A percentile compares a stretch with the other conserved stretches of the same genome.
These are phyloP conservation scores for Apiospora kogelbergensis DNA, from an alignment of 2,329 filamentous ascomycete genomes.

Conservation along the genomic window DNA sequence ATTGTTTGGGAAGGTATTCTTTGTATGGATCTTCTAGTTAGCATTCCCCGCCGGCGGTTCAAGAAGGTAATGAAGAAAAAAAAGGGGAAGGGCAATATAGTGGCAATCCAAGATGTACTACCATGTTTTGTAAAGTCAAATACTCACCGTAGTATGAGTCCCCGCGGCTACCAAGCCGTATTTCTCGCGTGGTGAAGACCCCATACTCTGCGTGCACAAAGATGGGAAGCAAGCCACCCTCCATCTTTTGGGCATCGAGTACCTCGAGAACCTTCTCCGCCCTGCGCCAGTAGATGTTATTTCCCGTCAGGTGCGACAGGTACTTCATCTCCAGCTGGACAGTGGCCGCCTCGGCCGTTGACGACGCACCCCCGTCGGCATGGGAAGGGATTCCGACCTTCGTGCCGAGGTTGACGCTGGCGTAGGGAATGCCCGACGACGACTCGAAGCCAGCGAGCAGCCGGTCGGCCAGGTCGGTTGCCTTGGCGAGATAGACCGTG, in stretches of 20 bases:
- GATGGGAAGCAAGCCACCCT: conserved; percentile 87
- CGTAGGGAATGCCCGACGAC: conserved; percentile 80
- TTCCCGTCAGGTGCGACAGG: conserved; percentile 88
- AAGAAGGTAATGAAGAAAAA: neutral
- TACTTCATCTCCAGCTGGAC: conserved; percentile 98
- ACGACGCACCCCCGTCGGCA: conserved; percentile 84
- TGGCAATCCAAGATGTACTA: neutral
- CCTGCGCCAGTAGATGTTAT: conserved; percentile 87
- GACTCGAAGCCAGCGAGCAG: conserved; percentile 87
- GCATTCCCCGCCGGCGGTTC: neutral
- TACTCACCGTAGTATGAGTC: conserved; percentile 84
- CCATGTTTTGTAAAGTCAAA: neutral
- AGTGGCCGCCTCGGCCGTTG: conserved; percentile 89
- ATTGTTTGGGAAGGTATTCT: conserved; percentile 96
- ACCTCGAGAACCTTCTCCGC: conserved; percentile 90
- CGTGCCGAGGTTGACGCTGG: conserved; percentile 84
- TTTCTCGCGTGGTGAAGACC: conserved; percentile 78
- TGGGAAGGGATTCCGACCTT: conserved; percentile 78
- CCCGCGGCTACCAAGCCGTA: conserved; percentile 87
- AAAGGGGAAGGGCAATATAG: neutral
- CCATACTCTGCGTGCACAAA: conserved; percentile 81
- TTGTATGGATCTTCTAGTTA: neutral
- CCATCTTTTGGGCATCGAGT: conserved; percentile 75
- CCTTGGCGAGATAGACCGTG: conserved; percentile 92
- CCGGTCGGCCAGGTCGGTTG: conserved; percentile 86